Percentiles rank a stretch among this genome's conserved stretches.
These are phyloP conservation scores for Micromonas commoda DNA, from an alignment of 139 green algal species.

Conservation along the genomic window DNA sequence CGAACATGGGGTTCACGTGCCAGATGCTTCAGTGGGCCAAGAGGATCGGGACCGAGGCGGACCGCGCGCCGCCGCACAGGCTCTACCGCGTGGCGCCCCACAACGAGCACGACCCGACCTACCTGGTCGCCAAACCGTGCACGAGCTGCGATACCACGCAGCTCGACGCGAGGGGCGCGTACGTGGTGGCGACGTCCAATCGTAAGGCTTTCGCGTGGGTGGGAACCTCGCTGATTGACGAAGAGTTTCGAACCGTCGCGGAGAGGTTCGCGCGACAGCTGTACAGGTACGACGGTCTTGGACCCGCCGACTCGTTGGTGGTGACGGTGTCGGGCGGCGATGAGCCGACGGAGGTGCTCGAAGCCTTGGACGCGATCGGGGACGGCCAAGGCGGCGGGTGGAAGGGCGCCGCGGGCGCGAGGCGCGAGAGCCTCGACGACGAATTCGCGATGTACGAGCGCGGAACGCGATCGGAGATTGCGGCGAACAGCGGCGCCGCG, in stretches of 20 bases:
- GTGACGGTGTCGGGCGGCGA: not conserved
- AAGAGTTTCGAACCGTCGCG: not conserved
- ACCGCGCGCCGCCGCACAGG: conserved; percentile 19
- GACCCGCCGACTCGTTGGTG: not conserved
- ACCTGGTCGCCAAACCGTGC: conserved; percentile 44
- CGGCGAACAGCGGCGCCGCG: not conserved
- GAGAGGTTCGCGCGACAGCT: not conserved
- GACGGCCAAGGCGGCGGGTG: too few species aligned
- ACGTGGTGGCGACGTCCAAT: not conserved
- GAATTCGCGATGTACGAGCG: not conserved
- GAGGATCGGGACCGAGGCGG: not conserved
- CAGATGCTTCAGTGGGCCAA: conserved; percentile 38
- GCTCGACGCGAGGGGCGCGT: conserved; percentile 2
- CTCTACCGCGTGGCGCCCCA: conserved; percentile 70
- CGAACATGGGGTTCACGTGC: conserved; percentile 89
- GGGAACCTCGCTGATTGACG: not conserved
- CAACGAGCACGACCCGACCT: conserved; percentile 48
- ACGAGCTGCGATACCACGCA: not conserved
- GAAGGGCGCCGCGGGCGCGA: too few species aligned
- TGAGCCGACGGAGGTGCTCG: conserved; percentile 1
- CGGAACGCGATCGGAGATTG: not conserved
- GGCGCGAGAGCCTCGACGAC: too few species aligned
- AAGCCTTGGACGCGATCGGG: not conserved
- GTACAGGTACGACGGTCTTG: not conserved
- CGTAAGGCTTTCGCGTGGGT: not conserved